phyloP scores from a whole-genome alignment of 768 basidiomycete genomes.

The Kwoniella newhampshirensis region DNA sequence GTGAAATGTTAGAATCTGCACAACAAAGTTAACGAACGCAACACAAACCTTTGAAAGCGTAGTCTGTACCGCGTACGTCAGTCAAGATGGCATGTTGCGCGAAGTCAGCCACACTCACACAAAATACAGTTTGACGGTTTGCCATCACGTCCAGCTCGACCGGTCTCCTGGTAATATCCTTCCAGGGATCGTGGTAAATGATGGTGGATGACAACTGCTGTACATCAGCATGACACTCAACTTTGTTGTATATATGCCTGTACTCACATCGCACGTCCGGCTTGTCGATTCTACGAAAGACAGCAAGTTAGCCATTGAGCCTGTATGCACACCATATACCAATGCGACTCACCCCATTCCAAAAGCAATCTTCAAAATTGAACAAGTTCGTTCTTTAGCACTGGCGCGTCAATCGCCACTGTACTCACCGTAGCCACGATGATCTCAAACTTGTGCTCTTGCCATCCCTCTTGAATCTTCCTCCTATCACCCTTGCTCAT shows the following conservation, averaged over 20 bases:
- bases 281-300: constrained; percentile 46
- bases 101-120: constrained; percentile 59
- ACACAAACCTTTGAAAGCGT: constrained; percentile 55
- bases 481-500: constrained; percentile 67
- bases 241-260: background rate
- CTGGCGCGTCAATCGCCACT: background rate
- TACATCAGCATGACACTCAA: background rate
- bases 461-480: constrained; percentile 70
- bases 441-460: constrained; percentile 66
- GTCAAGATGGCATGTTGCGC: constrained; percentile 4
- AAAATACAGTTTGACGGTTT: constrained; percentile 78
- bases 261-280: constrained; percentile 50
- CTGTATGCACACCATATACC: background rate
- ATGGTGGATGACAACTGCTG: constrained; percentile 72
- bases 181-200: constrained; percentile 79
- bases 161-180: constrained; percentile 94
- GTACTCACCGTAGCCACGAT: constrained; percentile 84
- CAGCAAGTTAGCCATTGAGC: constrained; percentile 12
- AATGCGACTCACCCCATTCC: constrained; percentile 72
- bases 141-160: constrained; percentile 91
- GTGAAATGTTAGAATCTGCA: background rate
- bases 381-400: background rate
- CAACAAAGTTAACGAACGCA: background rate
- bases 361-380: constrained; percentile 73
- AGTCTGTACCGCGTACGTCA: constrained; percentile 59